phyloP scores from a whole-genome alignment of 192 early-diverging fungal genomes.

The Cetraspora pellucida region DNA sequence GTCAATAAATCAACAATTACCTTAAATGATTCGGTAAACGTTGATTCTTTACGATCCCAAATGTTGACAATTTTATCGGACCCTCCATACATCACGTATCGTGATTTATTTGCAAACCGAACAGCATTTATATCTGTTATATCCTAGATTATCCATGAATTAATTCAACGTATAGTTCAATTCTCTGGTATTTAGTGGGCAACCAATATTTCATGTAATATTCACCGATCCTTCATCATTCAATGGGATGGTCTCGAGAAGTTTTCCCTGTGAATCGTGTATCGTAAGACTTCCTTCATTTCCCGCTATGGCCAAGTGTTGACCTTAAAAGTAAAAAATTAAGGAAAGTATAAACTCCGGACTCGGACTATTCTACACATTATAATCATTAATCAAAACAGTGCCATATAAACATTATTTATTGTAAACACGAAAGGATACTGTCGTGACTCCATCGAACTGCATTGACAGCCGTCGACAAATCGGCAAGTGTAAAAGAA shows the following conservation, averaged over 20 bases:
- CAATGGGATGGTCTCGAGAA: constrained; percentile 10
- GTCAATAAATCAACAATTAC: background rate
- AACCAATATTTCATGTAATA: too few relatives aligned
- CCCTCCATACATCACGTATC: constrained; percentile 31
- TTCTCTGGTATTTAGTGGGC: too few relatives aligned
- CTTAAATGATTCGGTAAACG: constrained; percentile 21
- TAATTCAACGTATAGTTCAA: background rate
- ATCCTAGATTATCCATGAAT: background rate
- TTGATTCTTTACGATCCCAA: constrained; percentile 34
- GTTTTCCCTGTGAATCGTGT: constrained; percentile 21
- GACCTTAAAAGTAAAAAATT: background rate
- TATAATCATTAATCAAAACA: background rate
- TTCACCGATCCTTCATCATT: constrained; percentile 1
- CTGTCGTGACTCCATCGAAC: constrained; percentile 32
- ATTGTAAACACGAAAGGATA: constrained; percentile 1
- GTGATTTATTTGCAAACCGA: constrained; percentile 27
- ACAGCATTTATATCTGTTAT: constrained; percentile 13
- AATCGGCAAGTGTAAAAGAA: constrained; percentile 13
- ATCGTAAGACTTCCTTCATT: constrained; percentile 28
- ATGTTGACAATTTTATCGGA: constrained; percentile 33
- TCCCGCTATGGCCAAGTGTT: constrained; percentile 7
- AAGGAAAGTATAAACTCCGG: background rate
- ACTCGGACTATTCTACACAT: background rate
- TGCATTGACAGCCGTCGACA: constrained; percentile 9
- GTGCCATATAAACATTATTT: background rate